Percentiles rank a stretch among this genome's conserved stretches.
Evolutionary conservation across 352 stramenopile genomes (phyloP).

Genomic region (Phytopythium aichiense): DNA sequence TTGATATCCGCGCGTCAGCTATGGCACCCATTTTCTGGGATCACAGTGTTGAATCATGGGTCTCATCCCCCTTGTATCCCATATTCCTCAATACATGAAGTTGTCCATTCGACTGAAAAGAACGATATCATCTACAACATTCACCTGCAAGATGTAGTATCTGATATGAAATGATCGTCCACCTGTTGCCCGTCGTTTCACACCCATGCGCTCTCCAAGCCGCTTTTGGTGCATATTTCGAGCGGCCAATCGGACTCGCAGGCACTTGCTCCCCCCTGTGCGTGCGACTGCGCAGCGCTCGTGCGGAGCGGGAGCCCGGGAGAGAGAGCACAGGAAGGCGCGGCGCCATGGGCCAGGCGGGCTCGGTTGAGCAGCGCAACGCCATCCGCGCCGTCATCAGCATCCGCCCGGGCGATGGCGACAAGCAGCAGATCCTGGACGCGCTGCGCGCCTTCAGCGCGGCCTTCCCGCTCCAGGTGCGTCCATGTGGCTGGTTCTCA

Average conservation of each 20-base stretch:
- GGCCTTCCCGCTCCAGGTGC: conserved; percentile 69
- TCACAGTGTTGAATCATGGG: neutral
- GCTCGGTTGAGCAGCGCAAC: conserved; percentile 77
- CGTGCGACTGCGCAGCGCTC: neutral
- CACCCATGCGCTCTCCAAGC: conserved; percentile 1
- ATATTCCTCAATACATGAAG: neutral
- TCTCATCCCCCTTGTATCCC: neutral
- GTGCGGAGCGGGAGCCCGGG: neutral
- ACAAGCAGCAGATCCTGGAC: conserved; percentile 43
- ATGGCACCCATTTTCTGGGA: neutral
- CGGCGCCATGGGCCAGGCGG: conserved; percentile 60
- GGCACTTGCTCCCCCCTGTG: neutral
- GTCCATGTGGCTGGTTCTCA: neutral
- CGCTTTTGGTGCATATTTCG: neutral
- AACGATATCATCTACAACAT: neutral
- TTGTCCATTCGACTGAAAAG: neutral
- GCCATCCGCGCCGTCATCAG: conserved; percentile 70
- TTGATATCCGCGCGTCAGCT: conserved; percentile 1
- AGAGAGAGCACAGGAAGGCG: neutral
- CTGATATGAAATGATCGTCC: neutral
- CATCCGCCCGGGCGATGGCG: conserved; percentile 37
- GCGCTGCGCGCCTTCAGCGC: conserved; percentile 69
- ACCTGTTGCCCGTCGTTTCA: conserved; percentile 1
- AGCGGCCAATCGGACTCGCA: neutral
- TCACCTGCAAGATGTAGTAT: neutral